Base-by-base conservation (phyloP, 352 stramenopile genomes). In the Phytophthora pini region DNA sequence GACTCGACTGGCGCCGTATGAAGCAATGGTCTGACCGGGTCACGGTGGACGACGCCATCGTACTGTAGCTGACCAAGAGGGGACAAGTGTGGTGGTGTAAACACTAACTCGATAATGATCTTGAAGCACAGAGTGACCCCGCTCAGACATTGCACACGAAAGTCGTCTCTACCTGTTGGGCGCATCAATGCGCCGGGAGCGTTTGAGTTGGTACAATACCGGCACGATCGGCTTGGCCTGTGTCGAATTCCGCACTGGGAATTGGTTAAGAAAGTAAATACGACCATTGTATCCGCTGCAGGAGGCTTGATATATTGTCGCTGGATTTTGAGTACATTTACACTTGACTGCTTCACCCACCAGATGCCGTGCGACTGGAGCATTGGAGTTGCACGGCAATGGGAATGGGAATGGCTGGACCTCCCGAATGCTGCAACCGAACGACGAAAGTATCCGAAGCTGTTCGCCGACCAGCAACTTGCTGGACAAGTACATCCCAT, bases 361-460 rank as follows among this genome's bases (percentile, higher is more conserved):
- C 59, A 67, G 47, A 47, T 51, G 56, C 12, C 17, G 39, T 49
- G 13, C 57, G 56, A 58, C 57, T 65, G 27, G 49, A 43, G 50
- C 47, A 65, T 47, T 20, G 22, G 31, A 36, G 31, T 36, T 36
- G 31, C 9, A 36, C 9, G 31, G 9, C 31, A 26, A 26, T 26
- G 24, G 24, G 17, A 34, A 34, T 10, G 29, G 29, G 29, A 34
- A 34, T 31, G 29, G 31, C 17, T 51, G 59, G 59, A 67, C 49
- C 59, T 66, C 59, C 59, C 44, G 29, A 67, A 61, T 15, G 24
- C 38, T 43, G 27, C 49, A 60, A 66, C 34, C 5, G 32, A 26
- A 52, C 49, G 43, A 67, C 49, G 43, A 61, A 52, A 49, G 29
- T 54, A 34, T 40, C 41, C 45, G 41, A 49, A 49, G n/a, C 17